phyloP scores from a whole-genome alignment of 2,329 filamentous ascomycete species.

The Colletotrichum sp. region DNA sequence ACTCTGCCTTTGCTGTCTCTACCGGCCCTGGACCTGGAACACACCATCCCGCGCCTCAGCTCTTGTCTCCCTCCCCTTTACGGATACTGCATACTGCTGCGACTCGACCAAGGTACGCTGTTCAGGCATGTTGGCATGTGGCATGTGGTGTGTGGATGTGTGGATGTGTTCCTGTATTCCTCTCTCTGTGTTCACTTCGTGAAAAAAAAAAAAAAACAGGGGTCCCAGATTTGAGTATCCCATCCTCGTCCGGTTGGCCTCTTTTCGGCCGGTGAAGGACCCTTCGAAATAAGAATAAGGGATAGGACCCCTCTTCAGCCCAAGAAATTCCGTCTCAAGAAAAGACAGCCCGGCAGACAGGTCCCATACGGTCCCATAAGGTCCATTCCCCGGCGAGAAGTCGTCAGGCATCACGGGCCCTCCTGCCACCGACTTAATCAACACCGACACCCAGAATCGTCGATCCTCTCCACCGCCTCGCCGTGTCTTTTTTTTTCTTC shows the following conservation, averaged over 20 bases:
- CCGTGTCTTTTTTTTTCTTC: background rate
- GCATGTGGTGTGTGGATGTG: background rate
- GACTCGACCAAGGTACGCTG: background rate
- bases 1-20: background rate
- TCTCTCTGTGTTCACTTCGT: background rate
- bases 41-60: background rate
- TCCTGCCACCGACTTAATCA: background rate
- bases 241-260: background rate
- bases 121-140: background rate
- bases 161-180: background rate
- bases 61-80: background rate
- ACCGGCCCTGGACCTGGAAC: background rate
- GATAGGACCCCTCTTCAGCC: conserved; percentile 4
- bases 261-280: background rate
- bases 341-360: background rate
- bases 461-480: background rate
- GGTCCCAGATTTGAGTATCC: background rate
- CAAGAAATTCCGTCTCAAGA: conserved; percentile 3
- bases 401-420: background rate
- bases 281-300: conserved; percentile 20
- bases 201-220: background rate
- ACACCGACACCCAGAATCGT: background rate
- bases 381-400: background rate
- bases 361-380: background rate
- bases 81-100: background rate